phyloP scores from a whole-genome alignment of 306 rosid species.

The Betula pendula region DNA sequence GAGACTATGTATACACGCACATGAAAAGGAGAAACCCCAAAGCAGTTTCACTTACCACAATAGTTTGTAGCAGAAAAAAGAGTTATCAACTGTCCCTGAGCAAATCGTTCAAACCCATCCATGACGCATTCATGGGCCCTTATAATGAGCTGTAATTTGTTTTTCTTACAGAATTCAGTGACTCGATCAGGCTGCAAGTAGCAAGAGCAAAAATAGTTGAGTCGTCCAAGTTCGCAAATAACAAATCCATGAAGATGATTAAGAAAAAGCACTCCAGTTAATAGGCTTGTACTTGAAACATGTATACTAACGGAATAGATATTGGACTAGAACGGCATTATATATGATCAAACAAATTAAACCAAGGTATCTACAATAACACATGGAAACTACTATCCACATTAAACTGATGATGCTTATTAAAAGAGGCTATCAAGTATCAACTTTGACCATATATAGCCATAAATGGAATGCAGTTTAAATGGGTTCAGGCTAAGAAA shows the following conservation, averaged over 20 bases:
- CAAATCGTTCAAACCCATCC: constrained; percentile 99
- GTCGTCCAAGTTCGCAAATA: constrained; percentile 8
- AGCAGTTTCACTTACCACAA: constrained; percentile 66
- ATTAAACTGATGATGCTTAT: not conserved
- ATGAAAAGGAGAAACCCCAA: constrained; percentile 8
- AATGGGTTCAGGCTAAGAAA: too few relatives aligned
- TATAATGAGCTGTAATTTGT: constrained; percentile 90
- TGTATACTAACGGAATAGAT: not conserved
- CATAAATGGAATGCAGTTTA: not conserved
- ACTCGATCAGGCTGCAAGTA: constrained; percentile 95
- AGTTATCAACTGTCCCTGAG: constrained; percentile 96
- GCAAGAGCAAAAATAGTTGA: constrained; percentile 26
- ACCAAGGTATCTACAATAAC: not conserved
- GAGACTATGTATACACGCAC: constrained; percentile 29
- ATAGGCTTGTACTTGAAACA: not conserved
- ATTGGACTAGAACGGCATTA: not conserved
- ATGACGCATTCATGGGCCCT: constrained; percentile 99
- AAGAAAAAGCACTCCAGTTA: not conserved
- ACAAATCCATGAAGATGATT: not conserved
- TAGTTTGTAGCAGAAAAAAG: constrained; percentile 99
- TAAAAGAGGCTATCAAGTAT: not conserved
- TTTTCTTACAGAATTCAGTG: constrained; percentile 90
- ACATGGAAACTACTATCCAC: not conserved
- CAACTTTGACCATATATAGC: not conserved
- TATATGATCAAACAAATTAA: not conserved